Evolutionary conservation across 2,329 filamentous ascomycete species (phyloP), one percentile per base, ranked within the genome.

Genomic region (Cordyceps militaris): DNA sequence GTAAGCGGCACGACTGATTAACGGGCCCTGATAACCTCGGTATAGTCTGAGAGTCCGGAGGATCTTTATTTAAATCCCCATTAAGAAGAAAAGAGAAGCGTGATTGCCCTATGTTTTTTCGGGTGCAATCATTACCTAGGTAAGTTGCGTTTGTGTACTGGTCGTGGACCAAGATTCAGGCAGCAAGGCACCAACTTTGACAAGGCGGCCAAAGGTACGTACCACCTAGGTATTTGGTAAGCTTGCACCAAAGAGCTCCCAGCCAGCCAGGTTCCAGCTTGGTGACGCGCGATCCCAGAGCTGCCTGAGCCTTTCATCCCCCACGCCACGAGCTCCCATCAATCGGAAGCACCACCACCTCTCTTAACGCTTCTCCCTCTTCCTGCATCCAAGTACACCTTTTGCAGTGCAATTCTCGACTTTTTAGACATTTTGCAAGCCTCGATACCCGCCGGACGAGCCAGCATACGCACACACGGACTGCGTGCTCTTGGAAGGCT

Each of bases 241-340:
- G 58, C 58, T 57, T 46, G 30, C 46, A 9, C 36, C 14, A n/a
- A 13, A 56, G 38, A 38, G 55, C 55, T 44, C 16, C 43, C 44
- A 49, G 54, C 54, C 54, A 49, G 44, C 54, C 54, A 56, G 54
- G 44, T 46, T 56, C 52, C 51, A 52, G 59, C 55, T 63, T 65
- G 66, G 70, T 73, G 72, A 74, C 73, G 71, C 73, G 71, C 73
- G 73, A 71, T 67, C 68, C 65, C 63, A 66, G 67, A 75, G 73
- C 72, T 75, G 73, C 73, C 73, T 75, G 73, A 71, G 69, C 66
- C 40, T 68, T 61, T 63, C 63, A 63, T 63, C 64, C 62, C 63
- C 67, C 53, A 62, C 60, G 58, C 46, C 24, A 26, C 48, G 14
- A 44, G 5, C 34, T 42, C 16, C 32, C 46, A 51, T 56, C 58